Percentiles rank a stretch among this genome's conserved stretches.
Conservation (phyloP, 2,329 filamentous ascomycete species). For the Mycogone perniciosa region DNA sequence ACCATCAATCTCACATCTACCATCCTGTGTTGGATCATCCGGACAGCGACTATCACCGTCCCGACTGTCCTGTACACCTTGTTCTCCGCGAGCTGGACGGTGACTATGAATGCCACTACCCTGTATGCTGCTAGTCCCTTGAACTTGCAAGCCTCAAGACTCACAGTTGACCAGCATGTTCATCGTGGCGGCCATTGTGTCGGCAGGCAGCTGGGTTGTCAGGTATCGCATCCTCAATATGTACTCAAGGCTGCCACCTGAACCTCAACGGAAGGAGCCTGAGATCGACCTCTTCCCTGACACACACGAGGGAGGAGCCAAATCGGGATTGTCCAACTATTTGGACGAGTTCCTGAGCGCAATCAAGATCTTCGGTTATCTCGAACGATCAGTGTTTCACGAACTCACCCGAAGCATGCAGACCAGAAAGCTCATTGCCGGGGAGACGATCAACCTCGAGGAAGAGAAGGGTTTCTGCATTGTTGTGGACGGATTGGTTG, state of each 20-base stretch:
- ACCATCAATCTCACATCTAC: conserved; percentile 51
- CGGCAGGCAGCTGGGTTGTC: conserved; percentile 88
- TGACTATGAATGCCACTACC: conserved; percentile 98
- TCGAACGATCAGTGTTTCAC: conserved; percentile 94
- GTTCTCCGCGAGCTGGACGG: conserved; percentile 87
- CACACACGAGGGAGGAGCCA: conserved; percentile 79
- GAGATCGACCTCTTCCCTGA: conserved; percentile 94
- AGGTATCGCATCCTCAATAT: conserved; percentile 95
- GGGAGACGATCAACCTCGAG: conserved; percentile 89
- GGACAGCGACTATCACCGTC: conserved; percentile 79
- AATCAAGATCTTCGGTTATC: conserved; percentile 97
- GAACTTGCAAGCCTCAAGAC: conserved; percentile 7
- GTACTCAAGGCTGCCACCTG: conserved; percentile 88
- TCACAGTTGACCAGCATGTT: conserved; percentile 51
- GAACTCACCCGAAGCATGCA: conserved; percentile 98
- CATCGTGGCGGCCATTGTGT: conserved; percentile 68
- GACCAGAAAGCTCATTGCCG: conserved; percentile 90
- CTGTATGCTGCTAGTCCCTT: conserved; percentile 50
- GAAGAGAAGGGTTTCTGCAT: conserved; percentile 98
- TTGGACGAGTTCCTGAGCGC: conserved; percentile 96
- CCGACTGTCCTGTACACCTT: conserved; percentile 85
- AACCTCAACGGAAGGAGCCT: conserved; percentile 92
- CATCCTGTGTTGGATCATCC: conserved; percentile 71
- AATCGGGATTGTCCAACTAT: conserved; percentile 90
- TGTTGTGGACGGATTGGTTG: conserved; percentile 90